These are phyloP conservation scores for Nakazawaea wickerhamii DNA, from an alignment of 805 yeast genomes.

Conservation along the genomic window DNA sequence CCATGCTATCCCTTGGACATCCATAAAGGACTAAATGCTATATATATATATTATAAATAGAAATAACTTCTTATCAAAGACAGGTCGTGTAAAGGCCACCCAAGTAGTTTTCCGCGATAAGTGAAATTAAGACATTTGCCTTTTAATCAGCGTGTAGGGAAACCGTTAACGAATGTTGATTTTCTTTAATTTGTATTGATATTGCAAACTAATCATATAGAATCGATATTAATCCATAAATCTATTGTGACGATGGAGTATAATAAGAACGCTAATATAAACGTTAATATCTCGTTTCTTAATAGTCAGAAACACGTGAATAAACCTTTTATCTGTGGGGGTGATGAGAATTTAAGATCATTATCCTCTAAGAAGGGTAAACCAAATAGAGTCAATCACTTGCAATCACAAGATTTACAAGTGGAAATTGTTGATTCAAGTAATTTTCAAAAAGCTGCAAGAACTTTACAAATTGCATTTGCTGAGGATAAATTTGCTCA, in stretches of 20 bases:
- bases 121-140: too few relatives aligned
- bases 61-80: neutral
- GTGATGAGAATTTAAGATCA: conserved; percentile 13
- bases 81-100: neutral
- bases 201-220: too few relatives aligned
- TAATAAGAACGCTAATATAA: conserved; percentile 12
- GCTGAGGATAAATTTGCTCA: conserved; percentile 28
- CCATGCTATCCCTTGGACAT: conserved; percentile 23
- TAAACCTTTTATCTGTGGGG: conserved; percentile 4
- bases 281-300: conserved; percentile 9
- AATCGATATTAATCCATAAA: too few relatives aligned
- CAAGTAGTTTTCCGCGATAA: neutral
- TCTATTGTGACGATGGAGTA: too few relatives aligned
- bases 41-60: neutral
- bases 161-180: too few relatives aligned
- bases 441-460: conserved; percentile 30
- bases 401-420: conserved; percentile 1
- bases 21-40: neutral
- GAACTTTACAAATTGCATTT: conserved; percentile 28
- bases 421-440: conserved; percentile 24
- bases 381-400: conserved; percentile 3
- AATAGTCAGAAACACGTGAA: conserved; percentile 7
- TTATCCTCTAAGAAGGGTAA: conserved; percentile 12
- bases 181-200: too few relatives aligned
- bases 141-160: too few relatives aligned